Conservation (phyloP, 495 filamentous ascomycete genomes). For the Opeltia flavorubescens region DNA sequence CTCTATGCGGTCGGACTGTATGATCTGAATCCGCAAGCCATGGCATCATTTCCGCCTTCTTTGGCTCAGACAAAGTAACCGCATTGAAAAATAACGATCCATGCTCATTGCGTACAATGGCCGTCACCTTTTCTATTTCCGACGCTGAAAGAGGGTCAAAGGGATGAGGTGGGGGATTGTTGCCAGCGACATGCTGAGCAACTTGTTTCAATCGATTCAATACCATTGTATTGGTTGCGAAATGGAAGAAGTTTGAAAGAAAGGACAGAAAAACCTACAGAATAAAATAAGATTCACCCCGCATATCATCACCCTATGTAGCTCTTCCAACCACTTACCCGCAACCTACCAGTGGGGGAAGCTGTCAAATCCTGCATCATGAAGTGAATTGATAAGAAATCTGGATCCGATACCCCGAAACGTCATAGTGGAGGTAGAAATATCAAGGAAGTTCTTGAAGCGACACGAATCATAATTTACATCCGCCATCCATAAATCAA, state of each 20-base stretch:
- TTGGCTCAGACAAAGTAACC: slow-evolving; percentile 75
- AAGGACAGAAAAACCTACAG: no score
- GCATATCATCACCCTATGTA: no score
- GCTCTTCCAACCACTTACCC: neutral
- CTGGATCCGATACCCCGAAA: no score
- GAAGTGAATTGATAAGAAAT: no score
- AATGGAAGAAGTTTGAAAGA: slow-evolving; percentile 4
- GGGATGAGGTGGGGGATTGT: slow-evolving; percentile 50
- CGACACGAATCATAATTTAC: no score
- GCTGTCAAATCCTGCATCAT: no score
- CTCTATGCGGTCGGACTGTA: slow-evolving; percentile 48
- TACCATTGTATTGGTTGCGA: slow-evolving; percentile 34
- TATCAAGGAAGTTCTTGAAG: no score
- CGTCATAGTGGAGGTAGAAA: no score
- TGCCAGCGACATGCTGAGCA: slow-evolving; percentile 46
- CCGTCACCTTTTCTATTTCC: slow-evolving; percentile 67
- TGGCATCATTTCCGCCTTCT: slow-evolving; percentile 72
- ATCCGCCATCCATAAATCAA: no score
- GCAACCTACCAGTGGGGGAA: neutral
- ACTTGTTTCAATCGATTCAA: slow-evolving; percentile 57
- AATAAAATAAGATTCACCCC: neutral
- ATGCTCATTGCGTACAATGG: slow-evolving; percentile 56
- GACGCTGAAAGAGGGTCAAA: slow-evolving; percentile 66
- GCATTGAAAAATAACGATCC: slow-evolving; percentile 73
- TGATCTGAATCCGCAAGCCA: slow-evolving; percentile 58